Evolutionary conservation across 2,329 filamentous ascomycete species (phyloP).

Genomic region (Fusarium xyrophilum): DNA sequence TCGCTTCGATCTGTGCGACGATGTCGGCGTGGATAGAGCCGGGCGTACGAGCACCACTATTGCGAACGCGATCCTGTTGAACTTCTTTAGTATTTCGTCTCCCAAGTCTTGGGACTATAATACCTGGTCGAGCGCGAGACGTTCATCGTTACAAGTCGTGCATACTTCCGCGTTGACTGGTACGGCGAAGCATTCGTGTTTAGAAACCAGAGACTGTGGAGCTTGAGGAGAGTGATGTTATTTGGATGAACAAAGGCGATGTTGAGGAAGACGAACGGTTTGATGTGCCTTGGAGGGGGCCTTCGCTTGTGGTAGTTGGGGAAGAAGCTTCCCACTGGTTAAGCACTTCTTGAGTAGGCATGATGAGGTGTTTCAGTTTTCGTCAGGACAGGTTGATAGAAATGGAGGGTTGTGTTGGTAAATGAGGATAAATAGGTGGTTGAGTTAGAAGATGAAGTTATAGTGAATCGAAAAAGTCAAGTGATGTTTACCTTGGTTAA

Average conservation of each 20-base stretch:
- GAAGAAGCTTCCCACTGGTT: constrained; percentile 23
- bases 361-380: neutral
- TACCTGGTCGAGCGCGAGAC: constrained; percentile 24
- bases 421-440: neutral
- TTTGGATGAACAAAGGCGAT: fast-evolving
- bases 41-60: constrained; percentile 39
- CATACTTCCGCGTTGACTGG: constrained; percentile 12
- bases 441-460: neutral
- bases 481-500: neutral
- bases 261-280: neutral
- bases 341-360: constrained; percentile 38
- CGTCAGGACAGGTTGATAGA: neutral
- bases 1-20: constrained; percentile 33
- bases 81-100: neutral
- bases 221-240: neutral
- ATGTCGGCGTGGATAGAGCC: constrained; percentile 40
- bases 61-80: constrained; percentile 35
- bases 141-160: neutral
- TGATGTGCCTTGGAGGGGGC: constrained; percentile 29
- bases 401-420: neutral
- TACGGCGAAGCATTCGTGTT: constrained; percentile 39
- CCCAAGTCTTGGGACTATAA: fast-evolving
- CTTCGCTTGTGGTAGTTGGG: constrained; percentile 25
- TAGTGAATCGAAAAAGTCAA: neutral
- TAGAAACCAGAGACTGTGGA: constrained; percentile 38